Evolutionary conservation across 2,329 filamentous ascomycete genomes (phyloP), one percentile per base, ranked within the genome.

Genomic region (Aspergillus transmontanensis): DNA sequence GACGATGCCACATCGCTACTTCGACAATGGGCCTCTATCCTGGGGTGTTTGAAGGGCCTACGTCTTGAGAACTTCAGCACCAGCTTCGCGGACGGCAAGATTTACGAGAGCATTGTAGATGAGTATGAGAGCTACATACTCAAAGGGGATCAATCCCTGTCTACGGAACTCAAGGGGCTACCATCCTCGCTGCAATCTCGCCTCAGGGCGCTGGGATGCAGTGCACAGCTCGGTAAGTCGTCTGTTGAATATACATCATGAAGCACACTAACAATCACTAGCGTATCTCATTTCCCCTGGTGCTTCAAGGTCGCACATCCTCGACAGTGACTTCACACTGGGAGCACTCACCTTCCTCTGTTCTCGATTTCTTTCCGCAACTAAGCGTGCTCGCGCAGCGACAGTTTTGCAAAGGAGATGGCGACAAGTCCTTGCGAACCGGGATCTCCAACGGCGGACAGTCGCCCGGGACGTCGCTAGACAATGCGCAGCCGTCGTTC

Each of bases 311-410:
- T 66, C 71, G n/a, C 76, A 79, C 30, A 81, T 88, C 28, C 84
- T 86, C 14, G 82, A 84, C 61, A 77, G 78, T 30, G 81, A 84
- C 67, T 87, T 86, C 65, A 86, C 84, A 0, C 72, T 87, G 30
- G 82, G 84, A 2, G 82, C 84, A 3, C 81, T 89, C 9, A 81
- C 86, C 4, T 88, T 88, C 71, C 81, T 89, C 6, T 86, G 85
- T 48, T 87, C 85, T 4, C 81, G 86, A 46, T 76, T 89, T 1
- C 77, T 89, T 4, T 81, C 83, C 0, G 79, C 85, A 6, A 81
- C 82, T 1, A 79, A 79, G 61, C 76, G 75, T 14, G 77, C 81
- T 62, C 81, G 82, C 50, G 86, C 86, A 2, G 85, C 86, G 0
- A 71, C 77, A 2, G 77, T 78, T 0, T 80, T 89, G 19, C 86